Percentiles rank a stretch among this genome's conserved stretches.
These are phyloP conservation scores for Tuber magnatum DNA, from an alignment of 495 filamentous ascomycete genomes.

Conservation along the genomic window DNA sequence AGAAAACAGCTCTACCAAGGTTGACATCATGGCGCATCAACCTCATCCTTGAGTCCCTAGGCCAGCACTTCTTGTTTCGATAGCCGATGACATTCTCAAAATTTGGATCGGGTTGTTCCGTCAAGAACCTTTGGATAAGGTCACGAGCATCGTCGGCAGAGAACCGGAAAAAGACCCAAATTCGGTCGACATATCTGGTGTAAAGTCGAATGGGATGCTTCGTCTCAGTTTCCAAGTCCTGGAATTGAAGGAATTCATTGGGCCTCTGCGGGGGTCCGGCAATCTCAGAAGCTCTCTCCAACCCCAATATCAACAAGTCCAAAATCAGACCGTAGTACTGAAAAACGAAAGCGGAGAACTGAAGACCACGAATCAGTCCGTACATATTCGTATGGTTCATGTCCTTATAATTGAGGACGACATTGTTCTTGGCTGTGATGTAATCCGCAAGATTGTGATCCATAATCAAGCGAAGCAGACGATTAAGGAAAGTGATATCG, in stretches of 20 bases:
- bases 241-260: constrained; percentile 97
- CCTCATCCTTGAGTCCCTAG: constrained; percentile 92
- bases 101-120: constrained; percentile 96
- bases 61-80: constrained; percentile 99
- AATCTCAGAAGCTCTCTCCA: constrained; percentile 93
- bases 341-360: constrained; percentile 98
- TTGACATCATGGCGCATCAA: constrained; percentile 99
- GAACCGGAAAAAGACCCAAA: constrained; percentile 97
- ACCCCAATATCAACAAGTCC: constrained; percentile 82
- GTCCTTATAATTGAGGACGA: constrained; percentile 98
- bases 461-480: constrained; percentile 91
- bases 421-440: constrained; percentile 99
- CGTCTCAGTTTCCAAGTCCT: constrained; percentile 80
- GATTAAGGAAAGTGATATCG: constrained; percentile 90
- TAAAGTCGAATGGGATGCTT: constrained; percentile 94
- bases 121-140: constrained; percentile 94
- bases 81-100: constrained; percentile 99
- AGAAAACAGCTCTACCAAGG: constrained; percentile 94
- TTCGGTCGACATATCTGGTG: constrained; percentile 94
- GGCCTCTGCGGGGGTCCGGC: constrained; percentile 92
- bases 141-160: constrained; percentile 88
- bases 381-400: constrained; percentile 99
- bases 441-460: constrained; percentile 99
- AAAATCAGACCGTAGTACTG: constrained; percentile 97
- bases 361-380: constrained; percentile 92